These are phyloP conservation scores for Saccharomycodes ludwigii DNA, from an alignment of 805 yeast species.

Conservation along the genomic window DNA sequence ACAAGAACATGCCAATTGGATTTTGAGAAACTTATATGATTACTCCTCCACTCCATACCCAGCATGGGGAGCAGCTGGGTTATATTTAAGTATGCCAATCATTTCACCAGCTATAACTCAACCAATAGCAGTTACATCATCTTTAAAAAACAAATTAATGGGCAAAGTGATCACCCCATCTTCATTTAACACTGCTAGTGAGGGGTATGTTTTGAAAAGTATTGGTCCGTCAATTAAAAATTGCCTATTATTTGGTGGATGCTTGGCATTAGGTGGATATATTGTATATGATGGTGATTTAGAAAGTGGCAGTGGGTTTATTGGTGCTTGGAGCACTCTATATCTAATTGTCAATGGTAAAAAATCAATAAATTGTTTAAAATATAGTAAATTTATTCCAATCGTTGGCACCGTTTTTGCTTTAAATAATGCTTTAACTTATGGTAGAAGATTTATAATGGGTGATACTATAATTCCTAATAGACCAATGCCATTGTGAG, in stretches of 20 bases:
- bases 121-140: conserved; percentile 7
- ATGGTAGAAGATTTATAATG: conserved; percentile 61
- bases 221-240: conserved; percentile 25
- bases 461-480: conserved; percentile 16
- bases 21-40: conserved; percentile 18
- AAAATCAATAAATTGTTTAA: conserved; percentile 37
- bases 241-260: conserved; percentile 47
- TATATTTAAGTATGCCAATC: conserved; percentile 27
- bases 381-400: conserved; percentile 52
- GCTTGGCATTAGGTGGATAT: conserved; percentile 56
- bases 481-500: too few species aligned
- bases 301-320: conserved; percentile 69
- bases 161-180: conserved; percentile 3
- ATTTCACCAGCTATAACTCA: conserved; percentile 20
- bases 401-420: conserved; percentile 47
- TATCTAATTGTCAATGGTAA: conserved; percentile 63
- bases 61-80: conserved; percentile 29
- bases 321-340: conserved; percentile 68
- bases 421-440: conserved; percentile 45
- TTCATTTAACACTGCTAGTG: conserved; percentile 5
- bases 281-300: conserved; percentile 69
- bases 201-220: conserved; percentile 7
- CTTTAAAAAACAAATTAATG: not conserved
- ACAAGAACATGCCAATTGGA: too few species aligned
- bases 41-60: conserved; percentile 34